These are phyloP conservation scores for Cystodermella granulosa DNA, from an alignment of 1,284 basidiomycete species.

Conservation along the genomic window DNA sequence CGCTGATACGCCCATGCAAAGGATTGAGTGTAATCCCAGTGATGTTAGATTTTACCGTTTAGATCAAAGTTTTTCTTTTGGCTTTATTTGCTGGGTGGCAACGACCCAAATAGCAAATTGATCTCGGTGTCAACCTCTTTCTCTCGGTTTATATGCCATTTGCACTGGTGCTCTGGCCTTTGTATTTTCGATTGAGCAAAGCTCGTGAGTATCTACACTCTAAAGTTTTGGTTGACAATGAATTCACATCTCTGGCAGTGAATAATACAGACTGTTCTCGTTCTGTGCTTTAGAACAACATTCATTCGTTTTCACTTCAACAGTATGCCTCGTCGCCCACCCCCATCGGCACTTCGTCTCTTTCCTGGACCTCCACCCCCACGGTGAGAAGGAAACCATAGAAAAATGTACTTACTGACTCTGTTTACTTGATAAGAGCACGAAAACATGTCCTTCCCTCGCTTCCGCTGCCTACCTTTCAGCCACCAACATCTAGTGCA, in stretches of 20 bases:
- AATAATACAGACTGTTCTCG: neutral
- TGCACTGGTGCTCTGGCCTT: neutral
- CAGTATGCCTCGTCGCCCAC: slow-evolving; percentile 58
- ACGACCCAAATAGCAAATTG: too few species aligned
- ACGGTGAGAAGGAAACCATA: slow-evolving; percentile 30
- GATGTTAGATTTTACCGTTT: too few species aligned
- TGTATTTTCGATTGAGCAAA: neutral
- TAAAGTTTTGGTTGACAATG: neutral
- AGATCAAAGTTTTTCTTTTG: too few species aligned
- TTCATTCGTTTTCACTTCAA: too few species aligned
- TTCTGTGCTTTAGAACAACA: neutral
- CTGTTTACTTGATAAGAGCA: slow-evolving; percentile 27
- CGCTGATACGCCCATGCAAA: neutral
- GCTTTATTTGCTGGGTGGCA: too few species aligned
- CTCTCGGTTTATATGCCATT: neutral
- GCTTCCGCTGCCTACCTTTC: slow-evolving; percentile 50
- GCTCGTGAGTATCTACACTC: neutral
- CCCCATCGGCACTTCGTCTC: slow-evolving; percentile 56
- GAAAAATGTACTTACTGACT: neutral
- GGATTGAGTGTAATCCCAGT: too few species aligned
- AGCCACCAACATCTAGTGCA: slow-evolving; percentile 18
- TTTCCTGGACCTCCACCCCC: slow-evolving; percentile 53
- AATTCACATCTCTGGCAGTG: neutral
- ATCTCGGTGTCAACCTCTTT: too few species aligned
- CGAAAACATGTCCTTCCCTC: slow-evolving; percentile 58